phyloP scores from a whole-genome alignment of 768 basidiomycete species.

The Postia placenta region DNA sequence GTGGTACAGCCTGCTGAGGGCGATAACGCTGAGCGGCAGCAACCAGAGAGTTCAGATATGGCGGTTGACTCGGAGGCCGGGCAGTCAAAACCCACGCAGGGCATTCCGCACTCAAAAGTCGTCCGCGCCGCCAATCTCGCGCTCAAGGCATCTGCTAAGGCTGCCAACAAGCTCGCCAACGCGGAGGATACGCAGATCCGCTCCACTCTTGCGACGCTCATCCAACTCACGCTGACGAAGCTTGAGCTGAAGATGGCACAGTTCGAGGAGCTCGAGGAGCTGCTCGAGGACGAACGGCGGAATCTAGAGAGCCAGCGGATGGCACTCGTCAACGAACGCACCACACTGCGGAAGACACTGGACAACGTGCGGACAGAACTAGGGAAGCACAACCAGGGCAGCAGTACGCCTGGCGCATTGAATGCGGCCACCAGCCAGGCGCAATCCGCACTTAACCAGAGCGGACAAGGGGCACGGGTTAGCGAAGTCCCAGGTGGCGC shows the following conservation, averaged over 20 bases:
- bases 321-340: conserved; percentile 73
- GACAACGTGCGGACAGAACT: conserved; percentile 64
- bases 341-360: conserved; percentile 63
- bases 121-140: conserved; percentile 82
- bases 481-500: conserved; percentile 44
- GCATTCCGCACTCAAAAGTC: conserved; percentile 66
- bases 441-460: conserved; percentile 43
- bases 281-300: conserved; percentile 87
- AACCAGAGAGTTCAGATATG: conserved; percentile 28
- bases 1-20: conserved; percentile 13
- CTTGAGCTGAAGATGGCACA: conserved; percentile 92
- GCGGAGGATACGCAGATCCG: conserved; percentile 82
- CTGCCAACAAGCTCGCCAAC: conserved; percentile 72
- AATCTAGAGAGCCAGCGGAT: conserved; percentile 78
- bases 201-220: conserved; percentile 70
- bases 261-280: conserved; percentile 90
- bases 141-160: conserved; percentile 82
- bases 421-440: conserved; percentile 28
- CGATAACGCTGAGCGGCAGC: background rate
- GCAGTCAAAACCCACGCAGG: conserved; percentile 30
- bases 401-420: conserved; percentile 13
- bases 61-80: conserved; percentile 34
- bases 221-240: conserved; percentile 81
- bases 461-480: conserved; percentile 53
- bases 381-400: conserved; percentile 36